These are phyloP conservation scores for Hypoxylon sp. DNA, from an alignment of 2,329 filamentous ascomycete genomes.

Conservation along the genomic window DNA sequence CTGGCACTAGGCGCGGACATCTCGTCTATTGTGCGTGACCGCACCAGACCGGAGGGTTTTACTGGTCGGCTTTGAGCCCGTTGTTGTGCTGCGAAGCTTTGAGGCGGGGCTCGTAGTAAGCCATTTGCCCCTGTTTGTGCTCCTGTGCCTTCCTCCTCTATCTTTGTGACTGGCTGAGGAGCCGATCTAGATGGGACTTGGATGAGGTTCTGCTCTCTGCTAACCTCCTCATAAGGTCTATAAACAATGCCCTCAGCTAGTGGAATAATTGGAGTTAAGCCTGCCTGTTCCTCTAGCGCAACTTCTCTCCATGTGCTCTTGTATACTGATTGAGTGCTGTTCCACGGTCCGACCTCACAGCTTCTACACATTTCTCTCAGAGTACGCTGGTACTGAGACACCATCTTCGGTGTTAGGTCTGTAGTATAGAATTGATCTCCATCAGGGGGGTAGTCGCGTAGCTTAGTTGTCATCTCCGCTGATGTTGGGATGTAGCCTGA, in stretches of 20 bases:
- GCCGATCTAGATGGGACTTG: constrained; percentile 52
- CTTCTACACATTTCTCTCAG: constrained; percentile 70
- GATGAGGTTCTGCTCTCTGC: constrained; percentile 65
- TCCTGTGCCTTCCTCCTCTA: constrained; percentile 56
- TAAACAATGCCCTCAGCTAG: constrained; percentile 74
- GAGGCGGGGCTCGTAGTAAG: constrained; percentile 68
- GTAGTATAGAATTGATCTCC: constrained; percentile 70
- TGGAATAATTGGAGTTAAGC: constrained; percentile 74
- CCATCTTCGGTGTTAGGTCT: constrained; percentile 62
- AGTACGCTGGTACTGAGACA: constrained; percentile 65
- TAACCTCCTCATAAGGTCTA: constrained; percentile 73
- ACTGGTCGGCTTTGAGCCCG: constrained; percentile 68
- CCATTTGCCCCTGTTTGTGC: constrained; percentile 58
- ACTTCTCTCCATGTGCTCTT: constrained; percentile 76
- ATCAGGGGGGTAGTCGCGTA: constrained; percentile 71
- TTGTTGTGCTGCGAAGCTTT: constrained; percentile 78
- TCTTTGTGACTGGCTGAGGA: constrained; percentile 53
- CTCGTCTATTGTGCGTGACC: constrained; percentile 55
- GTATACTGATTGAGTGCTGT: constrained; percentile 61
- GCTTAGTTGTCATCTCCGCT: constrained; percentile 70
- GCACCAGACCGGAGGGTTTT: constrained; percentile 47
- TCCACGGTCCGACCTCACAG: constrained; percentile 72
- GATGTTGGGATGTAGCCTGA: constrained; percentile 79
- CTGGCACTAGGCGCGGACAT: constrained; percentile 52
- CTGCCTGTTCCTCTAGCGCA: constrained; percentile 76